Conservation (phyloP, 352 stramenopile genomes). For the Peronospora destructor region DNA sequence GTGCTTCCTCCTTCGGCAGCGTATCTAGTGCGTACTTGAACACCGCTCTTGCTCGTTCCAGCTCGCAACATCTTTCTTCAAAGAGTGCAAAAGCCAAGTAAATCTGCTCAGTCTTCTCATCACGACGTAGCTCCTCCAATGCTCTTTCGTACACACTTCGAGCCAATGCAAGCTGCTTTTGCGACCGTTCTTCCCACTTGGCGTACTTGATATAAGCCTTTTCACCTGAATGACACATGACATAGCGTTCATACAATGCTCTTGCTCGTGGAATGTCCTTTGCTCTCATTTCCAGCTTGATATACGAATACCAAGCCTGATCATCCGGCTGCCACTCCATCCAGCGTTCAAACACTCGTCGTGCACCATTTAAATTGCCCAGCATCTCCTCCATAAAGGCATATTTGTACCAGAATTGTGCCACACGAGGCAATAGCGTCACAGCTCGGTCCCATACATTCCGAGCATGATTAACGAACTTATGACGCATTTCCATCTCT, state of each 20-base stretch:
- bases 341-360: constrained; percentile 95
- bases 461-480: constrained; percentile 98
- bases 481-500: constrained; percentile 99
- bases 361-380: constrained; percentile 89
- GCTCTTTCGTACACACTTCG: constrained; percentile 93
- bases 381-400: constrained; percentile 99
- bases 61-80: constrained; percentile 94
- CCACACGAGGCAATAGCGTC: constrained; percentile 91
- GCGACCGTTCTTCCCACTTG: constrained; percentile 96
- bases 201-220: constrained; percentile 97
- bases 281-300: constrained; percentile 95
- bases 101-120: constrained; percentile 79
- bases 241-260: constrained; percentile 92
- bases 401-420: constrained; percentile 99
- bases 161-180: constrained; percentile 88
- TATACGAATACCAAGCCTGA: constrained; percentile 97
- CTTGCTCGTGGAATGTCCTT: constrained; percentile 82
- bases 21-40: constrained; percentile 81
- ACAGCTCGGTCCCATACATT: constrained; percentile 94
- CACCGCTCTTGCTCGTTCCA: constrained; percentile 86
- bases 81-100: constrained; percentile 95
- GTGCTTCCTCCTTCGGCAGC: constrained; percentile 79
- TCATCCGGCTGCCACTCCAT: constrained; percentile 98
- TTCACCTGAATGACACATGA: constrained; percentile 85
- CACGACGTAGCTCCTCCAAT: constrained; percentile 85